Evolutionary conservation across 2,329 filamentous ascomycete species (phyloP), one percentile per base, ranked within the genome.

Genomic region (Colletotrichum cordylinicola): DNA sequence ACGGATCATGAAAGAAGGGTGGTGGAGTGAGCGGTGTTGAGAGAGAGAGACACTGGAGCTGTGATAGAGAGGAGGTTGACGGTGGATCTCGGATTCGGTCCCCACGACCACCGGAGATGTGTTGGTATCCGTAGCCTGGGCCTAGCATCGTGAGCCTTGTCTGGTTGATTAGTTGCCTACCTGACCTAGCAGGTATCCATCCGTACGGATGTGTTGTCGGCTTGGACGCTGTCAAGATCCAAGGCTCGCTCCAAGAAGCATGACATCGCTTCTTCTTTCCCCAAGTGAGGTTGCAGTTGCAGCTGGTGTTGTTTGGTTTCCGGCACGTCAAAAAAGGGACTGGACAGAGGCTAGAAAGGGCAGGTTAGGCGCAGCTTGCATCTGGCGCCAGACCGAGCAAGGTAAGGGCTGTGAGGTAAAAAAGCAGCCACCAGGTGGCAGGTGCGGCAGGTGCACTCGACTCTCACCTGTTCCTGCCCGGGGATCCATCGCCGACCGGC

Each of bases 401-500:
- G 64, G 56, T n/a, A 66, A 74, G 52, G 52, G 31, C 52, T 15
- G 48, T 74, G 29, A 48, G 60, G 43, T 58, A 37, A 58, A 61
- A 35, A 61, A 64, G 31, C 13, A 65, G 15, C 33, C 35, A 29
- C 18, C 64, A 29, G 29, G 35, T 66, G 37, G 43, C 29, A 67
- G 61, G 72, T 71, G 43, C 43, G 68, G 61, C 58, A 60, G 67
- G 66, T 58, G 67, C 67, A 27, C 29, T 48, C 67, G 58, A 72
- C 69, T 62, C 73, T 75, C 70, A 65, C 73, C 64, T 75, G 73
- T 39, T 73, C 58, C 56, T 73, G 62, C 69, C 72, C 62, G 55
- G 60, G 43, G 48, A 61, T n/a, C 72, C 62, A 72, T 61, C 24
- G 31, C 61, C 52, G 52, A 67, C 61, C 48, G 52, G 61, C 39